Base-by-base conservation (phyloP, 2,329 filamentous ascomycete genomes). In the Alternaria atra region DNA sequence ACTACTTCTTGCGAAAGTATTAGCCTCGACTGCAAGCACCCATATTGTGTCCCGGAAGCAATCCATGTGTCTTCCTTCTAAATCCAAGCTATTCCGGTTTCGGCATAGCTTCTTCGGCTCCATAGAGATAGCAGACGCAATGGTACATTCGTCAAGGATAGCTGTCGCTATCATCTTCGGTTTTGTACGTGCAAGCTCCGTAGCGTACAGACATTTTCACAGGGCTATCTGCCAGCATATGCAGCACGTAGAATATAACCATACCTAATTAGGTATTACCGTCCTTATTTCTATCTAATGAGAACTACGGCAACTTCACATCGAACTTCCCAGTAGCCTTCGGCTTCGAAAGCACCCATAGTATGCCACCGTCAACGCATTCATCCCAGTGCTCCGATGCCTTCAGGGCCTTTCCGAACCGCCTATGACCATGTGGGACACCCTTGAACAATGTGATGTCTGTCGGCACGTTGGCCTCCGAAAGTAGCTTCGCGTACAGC, bases 361-460 rank as follows among this genome's bases (percentile, higher is more conserved):
- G 53, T 15, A 84, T 82, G 0, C 83, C 83, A 8, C 80, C 66
- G 37, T 81, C 78, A 27, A 83, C 74, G 9, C 81, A 78, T 29
- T 73, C 66, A 51, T 84, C 82, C 81, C 81, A 84, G 34, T 79
- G 67, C 30, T 75, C 71, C 5, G 74, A 79, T 27, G 77, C 78
- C 12, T 77, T 74, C 8, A 84, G 51, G n/a, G 72, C 75, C 9
- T 79, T 75, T 4, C 80, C 80, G 57, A 80, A 83, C 9, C 80
- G 85, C 43, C 81, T 72, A 65, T 86, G 86, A 0, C 81, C 82
- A 73, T 87, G 86, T 0, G 86, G 86, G 0, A 87, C 72, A 0
- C 85, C 85, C 27, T 76, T 80, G 69, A 86, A 86, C 1, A 87
- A 63, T 56, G 80, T 74, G 0, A 83, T 72, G 55, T 84, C 74